Conservation (phyloP, 176 grass and related monocot species). For the Rhynchospora tenuis region DNA sequence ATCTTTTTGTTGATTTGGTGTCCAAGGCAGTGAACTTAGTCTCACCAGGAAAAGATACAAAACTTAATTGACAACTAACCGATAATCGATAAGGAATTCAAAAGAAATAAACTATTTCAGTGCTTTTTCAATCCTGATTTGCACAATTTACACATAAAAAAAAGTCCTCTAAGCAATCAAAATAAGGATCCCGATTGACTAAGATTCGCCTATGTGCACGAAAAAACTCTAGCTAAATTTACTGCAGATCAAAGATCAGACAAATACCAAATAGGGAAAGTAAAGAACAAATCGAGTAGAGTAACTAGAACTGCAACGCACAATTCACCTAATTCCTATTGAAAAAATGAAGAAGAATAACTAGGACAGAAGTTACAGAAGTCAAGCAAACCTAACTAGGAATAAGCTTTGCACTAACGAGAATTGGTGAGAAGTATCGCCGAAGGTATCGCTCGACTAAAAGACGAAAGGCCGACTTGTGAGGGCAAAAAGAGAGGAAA, state of each 20-base stretch:
- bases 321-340: not conserved
- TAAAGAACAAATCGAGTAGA: not conserved
- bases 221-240: slow-evolving; percentile 1
- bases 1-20: not conserved
- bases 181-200: slow-evolving; percentile 9
- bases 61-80: not conserved
- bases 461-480: not conserved
- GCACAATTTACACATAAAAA: not conserved
- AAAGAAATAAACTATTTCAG: not conserved
- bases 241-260: not conserved
- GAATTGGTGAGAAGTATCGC: not conserved
- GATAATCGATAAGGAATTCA: not conserved
- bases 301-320: not conserved
- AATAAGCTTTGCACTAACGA: not conserved
- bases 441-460: not conserved
- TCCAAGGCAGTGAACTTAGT: not conserved
- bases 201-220: not conserved
- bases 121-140: not conserved
- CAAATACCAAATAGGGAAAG: not conserved
- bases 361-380: not conserved
- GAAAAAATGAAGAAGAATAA: not conserved
- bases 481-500: not conserved
- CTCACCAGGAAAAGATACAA: not conserved
- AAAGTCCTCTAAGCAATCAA: not conserved
- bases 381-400: not conserved